Evolutionary conservation across 148 eudicot species (phyloP), one percentile per base, ranked within the genome.

Genomic region (Vaccinium myrtillus): DNA sequence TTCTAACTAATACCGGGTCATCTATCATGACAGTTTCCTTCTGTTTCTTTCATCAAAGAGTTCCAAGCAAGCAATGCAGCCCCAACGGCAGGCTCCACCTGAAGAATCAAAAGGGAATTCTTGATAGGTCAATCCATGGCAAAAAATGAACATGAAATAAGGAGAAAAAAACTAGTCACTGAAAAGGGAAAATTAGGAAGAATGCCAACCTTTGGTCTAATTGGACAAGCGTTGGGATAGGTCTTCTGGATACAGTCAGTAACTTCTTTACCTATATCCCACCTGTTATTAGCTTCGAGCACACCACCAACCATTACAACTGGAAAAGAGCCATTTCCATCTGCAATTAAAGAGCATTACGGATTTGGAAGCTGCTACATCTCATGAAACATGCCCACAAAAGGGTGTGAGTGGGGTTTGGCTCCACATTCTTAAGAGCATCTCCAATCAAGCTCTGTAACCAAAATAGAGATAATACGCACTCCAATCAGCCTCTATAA

Each of bases 81-180:
- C 46, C 98, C 98, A 81, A 92, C 88, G 53, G 96, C 96, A 87
- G 98, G 98, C 84, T 94, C 98, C 71, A 92, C 91, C 98, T 94
- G 87, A 84, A 14, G 54, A 83, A 30, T 75, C 84, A 70, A 55
- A 80, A 74, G 19, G 25, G 71, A 49, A 39, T 51, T 59, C 23
- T 54, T 61, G 25, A 56, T 25, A 9, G n/a, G 50, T 65, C 54
- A 71, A 16, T 71, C 73, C 39, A 27, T 67, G 73, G 36, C 32
- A 67, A 67, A 25, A 67, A 11, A 3, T 25, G 12, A 12, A 67
- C 73, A 67, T 23, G 73, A 67, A 25, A 25, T 4, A 13, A 67
- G 73, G 76, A 36, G 76, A 69, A 58, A 30, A 71, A 36, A 32
- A 70, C 75, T 23, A 27, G 39, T 56, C 67, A 56, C 67, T 78